A percentile compares a stretch with the other conserved stretches of the same genome.
Evolutionary conservation across 176 grass and related monocot species (phyloP).

Genomic region (Echinochloa phyllopogon): DNA sequence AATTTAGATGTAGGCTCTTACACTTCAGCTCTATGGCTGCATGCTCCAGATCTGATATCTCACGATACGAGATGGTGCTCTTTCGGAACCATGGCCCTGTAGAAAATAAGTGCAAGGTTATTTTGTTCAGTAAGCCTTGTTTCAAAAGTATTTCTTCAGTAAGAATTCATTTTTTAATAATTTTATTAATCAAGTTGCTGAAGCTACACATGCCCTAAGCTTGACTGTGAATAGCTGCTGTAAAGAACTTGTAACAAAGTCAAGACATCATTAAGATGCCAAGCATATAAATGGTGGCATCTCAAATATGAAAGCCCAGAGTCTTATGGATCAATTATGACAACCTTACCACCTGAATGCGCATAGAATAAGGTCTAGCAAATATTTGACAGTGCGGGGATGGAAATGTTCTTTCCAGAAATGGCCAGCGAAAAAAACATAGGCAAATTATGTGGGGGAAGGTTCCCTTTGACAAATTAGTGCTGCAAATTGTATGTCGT

Average conservation of each 20-base stretch:
- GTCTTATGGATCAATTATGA: not conserved
- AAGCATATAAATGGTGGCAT: not conserved
- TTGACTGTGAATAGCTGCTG: not conserved
- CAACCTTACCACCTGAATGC: not conserved
- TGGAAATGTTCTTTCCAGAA: not conserved
- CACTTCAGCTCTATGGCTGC: conserved; percentile 78
- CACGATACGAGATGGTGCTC: conserved; percentile 66
- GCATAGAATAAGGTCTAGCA: not conserved
- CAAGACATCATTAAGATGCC: not conserved
- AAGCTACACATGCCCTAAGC: not conserved
- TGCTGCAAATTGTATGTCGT: not conserved
- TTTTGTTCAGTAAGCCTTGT: conserved; percentile 29
- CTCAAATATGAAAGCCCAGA: not conserved
- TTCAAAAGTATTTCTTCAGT: conserved; percentile 23
- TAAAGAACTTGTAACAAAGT: not conserved
- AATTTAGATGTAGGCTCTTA: conserved; percentile 46
- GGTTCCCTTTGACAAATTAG: not conserved
- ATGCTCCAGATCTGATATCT: conserved; percentile 70
- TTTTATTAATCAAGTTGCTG: conserved; percentile 29
- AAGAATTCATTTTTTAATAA: conserved; percentile 14
- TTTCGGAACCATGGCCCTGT: conserved; percentile 91
- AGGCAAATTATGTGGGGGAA: not conserved
- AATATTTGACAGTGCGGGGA: not conserved
- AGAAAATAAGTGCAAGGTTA: conserved; percentile 37
- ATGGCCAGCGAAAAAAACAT: not conserved